Conservation (phyloP, 2,329 filamentous ascomycete genomes). For the Aspergillus sergii region DNA sequence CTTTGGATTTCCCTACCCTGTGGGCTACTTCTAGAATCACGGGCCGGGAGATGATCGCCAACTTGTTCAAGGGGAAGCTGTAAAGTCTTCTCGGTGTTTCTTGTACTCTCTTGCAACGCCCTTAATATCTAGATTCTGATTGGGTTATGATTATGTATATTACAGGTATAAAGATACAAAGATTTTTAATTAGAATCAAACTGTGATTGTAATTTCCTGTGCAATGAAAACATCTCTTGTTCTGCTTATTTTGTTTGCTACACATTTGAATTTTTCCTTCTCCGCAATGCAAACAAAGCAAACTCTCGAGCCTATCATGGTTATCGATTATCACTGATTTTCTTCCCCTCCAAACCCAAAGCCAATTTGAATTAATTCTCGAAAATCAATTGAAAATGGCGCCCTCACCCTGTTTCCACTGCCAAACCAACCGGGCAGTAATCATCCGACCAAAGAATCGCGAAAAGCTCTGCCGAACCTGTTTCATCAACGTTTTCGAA, state of each 20-base stretch:
- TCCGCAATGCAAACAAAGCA: conserved; percentile 19
- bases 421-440: conserved; percentile 74
- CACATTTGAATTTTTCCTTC: not conserved
- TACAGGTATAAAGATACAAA: not conserved
- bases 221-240: conserved; percentile 1
- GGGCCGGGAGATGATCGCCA: conserved; percentile 72
- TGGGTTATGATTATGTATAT: not conserved
- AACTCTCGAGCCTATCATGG: conserved; percentile 13
- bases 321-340: conserved; percentile 19
- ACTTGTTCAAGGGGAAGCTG: conserved; percentile 72
- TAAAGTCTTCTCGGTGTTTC: conserved; percentile 40
- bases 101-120: not conserved
- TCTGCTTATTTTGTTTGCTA: not conserved
- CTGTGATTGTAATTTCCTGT: not conserved
- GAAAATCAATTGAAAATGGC: conserved; percentile 61
- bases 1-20: conserved; percentile 80
- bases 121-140: not conserved
- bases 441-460: conserved; percentile 95
- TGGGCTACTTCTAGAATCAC: conserved; percentile 78
- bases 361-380: not conserved
- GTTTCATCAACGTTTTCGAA: conserved; percentile 87
- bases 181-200: not conserved
- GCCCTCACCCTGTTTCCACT: conserved; percentile 74
- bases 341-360: conserved; percentile 13
- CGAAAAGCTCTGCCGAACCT: conserved; percentile 86